A percentile compares a stretch with the other conserved stretches of the same genome.
These are phyloP conservation scores for Cladosporium sp. DNA, from an alignment of 2,329 filamentous ascomycete genomes.

Conservation along the genomic window DNA sequence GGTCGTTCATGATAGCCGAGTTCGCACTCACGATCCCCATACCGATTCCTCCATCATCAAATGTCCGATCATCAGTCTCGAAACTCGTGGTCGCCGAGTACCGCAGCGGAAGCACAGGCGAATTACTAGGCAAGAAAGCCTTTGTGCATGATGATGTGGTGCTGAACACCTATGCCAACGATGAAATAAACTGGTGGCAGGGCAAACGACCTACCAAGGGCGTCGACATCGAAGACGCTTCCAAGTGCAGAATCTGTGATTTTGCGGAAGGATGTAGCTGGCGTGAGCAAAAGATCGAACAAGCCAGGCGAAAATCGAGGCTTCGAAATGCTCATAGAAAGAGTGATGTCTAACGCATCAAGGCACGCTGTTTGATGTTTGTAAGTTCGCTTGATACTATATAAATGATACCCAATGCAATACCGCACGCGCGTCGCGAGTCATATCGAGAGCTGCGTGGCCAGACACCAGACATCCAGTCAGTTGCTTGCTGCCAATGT, in stretches of 20 bases:
- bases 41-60: slow-evolving; percentile 34
- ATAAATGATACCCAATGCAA: too few relatives aligned
- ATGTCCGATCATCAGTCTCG: slow-evolving; percentile 45
- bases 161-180: slow-evolving; percentile 62
- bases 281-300: slow-evolving; percentile 66
- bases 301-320: slow-evolving; percentile 38
- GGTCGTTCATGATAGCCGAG: slow-evolving; percentile 60
- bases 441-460: too few relatives aligned
- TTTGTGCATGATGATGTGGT: slow-evolving; percentile 63
- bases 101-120: slow-evolving; percentile 43
- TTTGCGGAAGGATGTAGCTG: slow-evolving; percentile 76
- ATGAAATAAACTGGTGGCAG: slow-evolving; percentile 83
- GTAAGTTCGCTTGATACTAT: too few relatives aligned
- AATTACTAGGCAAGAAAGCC: slow-evolving; percentile 54
- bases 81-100: slow-evolving; percentile 56
- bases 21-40: slow-evolving; percentile 41
- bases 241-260: slow-evolving; percentile 81
- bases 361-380: too few relatives aligned
- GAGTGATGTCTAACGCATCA: slow-evolving; percentile 20
- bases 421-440: too few relatives aligned
- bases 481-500: too few relatives aligned
- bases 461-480: too few relatives aligned
- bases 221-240: slow-evolving; percentile 78
- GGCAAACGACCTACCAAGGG: slow-evolving; percentile 69
- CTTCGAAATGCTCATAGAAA: slow-evolving; percentile 16